These are phyloP conservation scores for Plectosphaerella cucumerina DNA, from an alignment of 2,329 filamentous ascomycete species.

Conservation along the genomic window DNA sequence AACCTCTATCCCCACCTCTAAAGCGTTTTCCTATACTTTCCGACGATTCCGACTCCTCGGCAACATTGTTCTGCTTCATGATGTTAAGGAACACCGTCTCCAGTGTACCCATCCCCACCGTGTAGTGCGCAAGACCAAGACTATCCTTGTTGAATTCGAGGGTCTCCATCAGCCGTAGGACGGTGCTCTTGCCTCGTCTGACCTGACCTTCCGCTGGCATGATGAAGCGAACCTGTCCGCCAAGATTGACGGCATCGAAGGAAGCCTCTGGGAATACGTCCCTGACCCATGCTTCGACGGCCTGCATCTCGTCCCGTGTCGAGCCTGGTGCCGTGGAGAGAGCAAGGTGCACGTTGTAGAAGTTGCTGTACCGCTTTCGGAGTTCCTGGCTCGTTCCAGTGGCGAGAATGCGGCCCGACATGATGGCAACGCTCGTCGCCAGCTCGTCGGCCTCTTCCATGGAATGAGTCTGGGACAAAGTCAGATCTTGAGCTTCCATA, in stretches of 20 bases:
- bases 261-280: slow-evolving; percentile 45
- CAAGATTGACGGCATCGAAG: slow-evolving; percentile 52
- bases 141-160: slow-evolving; percentile 52
- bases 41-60: slow-evolving; percentile 12
- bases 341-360: slow-evolving; percentile 59
- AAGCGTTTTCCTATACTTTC: too few relatives aligned
- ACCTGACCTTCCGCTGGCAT: slow-evolving; percentile 35
- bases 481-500: not conserved
- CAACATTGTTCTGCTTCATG: slow-evolving; percentile 56
- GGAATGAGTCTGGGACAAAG: slow-evolving; percentile 50
- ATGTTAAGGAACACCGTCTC: slow-evolving; percentile 67
- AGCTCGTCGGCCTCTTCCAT: slow-evolving; percentile 76
- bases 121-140: slow-evolving; percentile 61
- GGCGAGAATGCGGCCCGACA: slow-evolving; percentile 42
- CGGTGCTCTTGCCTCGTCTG: slow-evolving; percentile 13
- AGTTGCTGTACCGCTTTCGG: slow-evolving; percentile 52
- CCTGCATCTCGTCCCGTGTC: slow-evolving; percentile 46
- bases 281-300: slow-evolving; percentile 50
- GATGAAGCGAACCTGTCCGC: slow-evolving; percentile 61
- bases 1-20: too few relatives aligned
- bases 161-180: slow-evolving; percentile 27
- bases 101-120: slow-evolving; percentile 59
- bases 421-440: slow-evolving; percentile 32
- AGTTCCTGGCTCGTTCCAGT: slow-evolving; percentile 54
- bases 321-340: slow-evolving; percentile 53